Evolutionary conservation across 495 filamentous ascomycete genomes (phyloP).

Genomic region (Haplographium delicatum): DNA sequence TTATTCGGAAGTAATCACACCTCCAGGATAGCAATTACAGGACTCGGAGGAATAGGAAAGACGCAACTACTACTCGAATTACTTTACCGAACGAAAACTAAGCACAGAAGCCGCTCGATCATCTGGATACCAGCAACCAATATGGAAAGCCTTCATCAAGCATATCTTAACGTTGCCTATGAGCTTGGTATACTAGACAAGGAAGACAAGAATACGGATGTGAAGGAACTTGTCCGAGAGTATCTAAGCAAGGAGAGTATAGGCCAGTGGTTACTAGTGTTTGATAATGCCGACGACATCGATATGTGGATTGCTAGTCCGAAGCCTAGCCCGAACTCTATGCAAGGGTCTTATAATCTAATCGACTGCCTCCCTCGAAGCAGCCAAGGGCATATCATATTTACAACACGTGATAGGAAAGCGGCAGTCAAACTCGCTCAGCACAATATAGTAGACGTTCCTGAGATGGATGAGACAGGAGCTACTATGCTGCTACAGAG

Average conservation of each 20-base stretch:
- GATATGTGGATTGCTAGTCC: constrained; percentile 15
- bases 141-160: constrained; percentile 37
- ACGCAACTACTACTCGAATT: constrained; percentile 46
- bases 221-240: constrained; percentile 16
- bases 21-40: constrained; percentile 32
- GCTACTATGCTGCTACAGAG: constrained; percentile 19
- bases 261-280: constrained; percentile 29
- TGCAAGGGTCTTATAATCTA: constrained; percentile 21
- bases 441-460: constrained; percentile 25
- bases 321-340: background rate
- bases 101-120: constrained; percentile 35
- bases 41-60: constrained; percentile 47
- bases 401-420: constrained; percentile 32
- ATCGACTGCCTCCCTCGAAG: constrained; percentile 29
- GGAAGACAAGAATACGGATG: constrained; percentile 19
- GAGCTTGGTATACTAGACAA: constrained; percentile 7
- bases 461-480: constrained; percentile 26
- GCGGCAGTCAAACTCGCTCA: constrained; percentile 22
- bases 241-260: constrained; percentile 16
- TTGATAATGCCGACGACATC: constrained; percentile 33
- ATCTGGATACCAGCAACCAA: constrained; percentile 45
- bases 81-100: constrained; percentile 32
- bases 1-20: constrained; percentile 12
- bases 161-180: constrained; percentile 38
- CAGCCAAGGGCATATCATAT: constrained; percentile 27